phyloP scores from a whole-genome alignment of 495 filamentous ascomycete species.

The Tuber aestivum region DNA sequence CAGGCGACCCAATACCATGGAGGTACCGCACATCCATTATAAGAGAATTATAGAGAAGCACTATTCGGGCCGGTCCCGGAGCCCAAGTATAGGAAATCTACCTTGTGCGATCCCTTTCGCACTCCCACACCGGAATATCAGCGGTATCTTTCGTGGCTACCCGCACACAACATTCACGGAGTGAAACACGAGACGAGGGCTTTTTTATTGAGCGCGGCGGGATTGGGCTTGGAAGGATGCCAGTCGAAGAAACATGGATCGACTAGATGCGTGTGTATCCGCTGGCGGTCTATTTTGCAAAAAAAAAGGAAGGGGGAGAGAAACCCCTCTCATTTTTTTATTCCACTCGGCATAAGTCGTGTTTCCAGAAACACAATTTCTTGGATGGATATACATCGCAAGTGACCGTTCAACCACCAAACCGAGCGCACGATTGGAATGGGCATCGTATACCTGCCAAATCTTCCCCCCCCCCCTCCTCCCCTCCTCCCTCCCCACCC shows the following conservation, averaged over 20 bases:
- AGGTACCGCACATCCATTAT: not conserved
- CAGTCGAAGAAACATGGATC: not conserved
- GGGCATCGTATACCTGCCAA: not conserved
- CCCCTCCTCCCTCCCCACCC: not conserved
- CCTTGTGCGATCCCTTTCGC: not conserved
- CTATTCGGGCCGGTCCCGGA: not conserved
- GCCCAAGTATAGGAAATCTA: not conserved
- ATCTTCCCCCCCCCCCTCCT: not conserved
- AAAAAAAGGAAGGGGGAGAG: not conserved
- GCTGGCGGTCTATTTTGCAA: not conserved
- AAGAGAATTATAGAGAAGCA: not conserved
- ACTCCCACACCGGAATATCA: not conserved
- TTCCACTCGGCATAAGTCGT: not conserved
- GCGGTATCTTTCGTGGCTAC: not conserved
- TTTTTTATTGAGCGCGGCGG: not conserved
- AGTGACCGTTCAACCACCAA: not conserved
- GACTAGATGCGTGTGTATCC: not conserved
- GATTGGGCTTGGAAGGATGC: not conserved
- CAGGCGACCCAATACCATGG: not conserved
- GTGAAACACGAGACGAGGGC: not conserved
- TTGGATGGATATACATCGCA: not conserved
- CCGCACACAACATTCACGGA: not conserved
- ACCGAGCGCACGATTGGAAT: not conserved
- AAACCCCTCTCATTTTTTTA: not conserved
- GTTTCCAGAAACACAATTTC: not conserved